phyloP scores from a whole-genome alignment of 148 eudicot genomes.

The Limonium bicolor region DNA sequence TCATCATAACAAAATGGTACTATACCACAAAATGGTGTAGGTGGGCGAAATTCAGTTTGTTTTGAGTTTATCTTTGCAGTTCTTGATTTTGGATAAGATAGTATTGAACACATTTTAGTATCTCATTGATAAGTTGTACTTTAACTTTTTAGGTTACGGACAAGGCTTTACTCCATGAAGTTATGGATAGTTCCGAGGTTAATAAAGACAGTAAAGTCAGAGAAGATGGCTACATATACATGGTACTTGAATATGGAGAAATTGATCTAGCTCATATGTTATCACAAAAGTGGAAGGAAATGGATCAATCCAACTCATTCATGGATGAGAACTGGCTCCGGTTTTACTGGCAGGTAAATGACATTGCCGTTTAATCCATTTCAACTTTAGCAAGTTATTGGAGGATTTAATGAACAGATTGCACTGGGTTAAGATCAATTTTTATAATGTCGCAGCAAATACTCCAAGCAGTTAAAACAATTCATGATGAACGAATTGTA shows the following conservation, averaged over 20 bases:
- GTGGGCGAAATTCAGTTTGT: too few species aligned
- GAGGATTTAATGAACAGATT: too few species aligned
- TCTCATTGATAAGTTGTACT: neutral
- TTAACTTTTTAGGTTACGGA: slow-evolving; percentile 60
- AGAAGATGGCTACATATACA: slow-evolving; percentile 80
- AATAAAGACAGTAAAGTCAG: slow-evolving; percentile 70
- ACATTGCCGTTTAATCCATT: neutral
- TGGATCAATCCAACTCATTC: slow-evolving; percentile 37
- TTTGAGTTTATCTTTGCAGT: too few species aligned
- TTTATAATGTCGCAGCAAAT: slow-evolving; percentile 71
- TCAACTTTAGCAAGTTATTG: neutral
- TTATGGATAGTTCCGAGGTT: slow-evolving; percentile 51
- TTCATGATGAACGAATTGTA: slow-evolving; percentile 92
- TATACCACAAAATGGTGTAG: too few species aligned
- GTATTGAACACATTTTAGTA: too few species aligned
- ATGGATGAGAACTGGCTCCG: slow-evolving; percentile 97
- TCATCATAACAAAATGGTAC: too few species aligned
- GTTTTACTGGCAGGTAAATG: slow-evolving; percentile 81
- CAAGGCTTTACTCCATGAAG: slow-evolving; percentile 69
- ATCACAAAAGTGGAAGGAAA: slow-evolving; percentile 80
- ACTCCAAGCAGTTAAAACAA: slow-evolving; percentile 84
- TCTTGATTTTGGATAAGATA: too few species aligned
- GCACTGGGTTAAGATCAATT: too few species aligned
- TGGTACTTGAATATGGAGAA: slow-evolving; percentile 98
- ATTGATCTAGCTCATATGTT: slow-evolving; percentile 97